Evolutionary conservation across 345 rosid genomes (phyloP), one percentile per base, ranked within the genome.

Genomic region (Carallia brachiata): DNA sequence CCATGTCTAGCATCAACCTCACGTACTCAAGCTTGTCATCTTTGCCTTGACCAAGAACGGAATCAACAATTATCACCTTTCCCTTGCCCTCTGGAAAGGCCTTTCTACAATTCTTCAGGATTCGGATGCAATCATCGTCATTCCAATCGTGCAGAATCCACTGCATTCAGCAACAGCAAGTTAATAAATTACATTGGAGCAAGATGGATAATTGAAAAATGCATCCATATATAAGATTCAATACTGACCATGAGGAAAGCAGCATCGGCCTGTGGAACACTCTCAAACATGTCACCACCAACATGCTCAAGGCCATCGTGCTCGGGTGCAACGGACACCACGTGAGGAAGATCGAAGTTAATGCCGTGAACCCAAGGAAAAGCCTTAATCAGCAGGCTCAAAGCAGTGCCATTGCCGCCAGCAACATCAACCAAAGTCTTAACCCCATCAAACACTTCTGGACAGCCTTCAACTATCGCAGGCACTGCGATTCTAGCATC

Each of bases 311-410:
- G 82, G n/a, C 93, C 83, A 8, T 80, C 82, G n/a, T 31, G 56
- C 8, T 59, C 48, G 4, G 74, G 65, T 7, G 92, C 88, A 31
- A 6, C 76, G 16, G 78, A 57, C 13, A 84, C 77, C 13, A 88
- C 97, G 79, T 89, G 90, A 66, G 93, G 88, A 62, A 88, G 87
- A 78, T 93, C 98, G 36, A 93, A 93, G 66, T 87, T 93, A 54
- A 84, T 77, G 62, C 88, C 91, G 31, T 61, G 57, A 50, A 90
- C 80, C 85, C 83, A 79, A 2, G 98, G 92, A 57, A 78, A 86
- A 40, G 84, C 85, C 72, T 85, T 79, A 5, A 82, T 82, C 73
- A 93, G 17, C 73, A 78, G 52, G 12, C 83, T 68, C 76, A 86
- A 16, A 53, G 84, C 32, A 39, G 88, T 86, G 52, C 97, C 97